Percentiles rank a stretch among this genome's conserved stretches.
phyloP scores from a whole-genome alignment of 495 filamentous ascomycete genomes.

The Hypoxylon fragiforme region DNA sequence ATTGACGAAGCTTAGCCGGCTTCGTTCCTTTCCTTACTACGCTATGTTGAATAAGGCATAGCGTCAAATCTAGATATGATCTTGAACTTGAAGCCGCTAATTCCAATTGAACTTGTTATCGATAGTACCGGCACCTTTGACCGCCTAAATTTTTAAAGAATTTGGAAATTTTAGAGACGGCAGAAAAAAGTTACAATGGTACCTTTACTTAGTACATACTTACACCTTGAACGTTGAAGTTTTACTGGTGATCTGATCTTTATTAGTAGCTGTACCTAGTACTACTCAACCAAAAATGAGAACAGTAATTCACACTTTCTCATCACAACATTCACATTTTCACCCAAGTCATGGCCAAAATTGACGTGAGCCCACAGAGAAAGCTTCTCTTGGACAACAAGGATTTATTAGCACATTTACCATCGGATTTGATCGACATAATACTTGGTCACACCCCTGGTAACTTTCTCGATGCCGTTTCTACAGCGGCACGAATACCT shows the following conservation, averaged over 20 bases:
- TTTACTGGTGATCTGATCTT: too few relatives aligned
- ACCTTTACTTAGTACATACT: not conserved
- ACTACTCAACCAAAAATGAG: conserved; percentile 1
- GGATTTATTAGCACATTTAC: conserved; percentile 57
- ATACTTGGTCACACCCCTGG: conserved; percentile 64
- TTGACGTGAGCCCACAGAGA: conserved; percentile 49
- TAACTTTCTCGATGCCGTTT: conserved; percentile 70
- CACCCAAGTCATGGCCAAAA: conserved; percentile 43
- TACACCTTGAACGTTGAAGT: too few relatives aligned
- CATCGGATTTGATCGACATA: conserved; percentile 64
- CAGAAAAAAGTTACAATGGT: conserved; percentile 37
- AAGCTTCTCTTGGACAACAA: conserved; percentile 42
- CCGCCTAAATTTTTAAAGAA: conserved; percentile 35
- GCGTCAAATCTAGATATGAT: too few relatives aligned
- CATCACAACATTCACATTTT: conserved; percentile 28
- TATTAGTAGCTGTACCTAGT: too few relatives aligned
- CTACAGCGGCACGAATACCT: conserved; percentile 66
- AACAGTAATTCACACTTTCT: conserved; percentile 17
- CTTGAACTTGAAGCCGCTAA: too few relatives aligned
- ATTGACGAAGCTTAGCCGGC: conserved; percentile 40
- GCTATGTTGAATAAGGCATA: too few relatives aligned
- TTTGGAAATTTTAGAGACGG: conserved; percentile 26
- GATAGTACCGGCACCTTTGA: too few relatives aligned
- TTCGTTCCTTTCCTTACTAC: not conserved
- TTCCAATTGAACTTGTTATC: too few relatives aligned